These are phyloP conservation scores for Pichia gijzeniarum DNA, from an alignment of 805 yeast species.

Conservation along the genomic window DNA sequence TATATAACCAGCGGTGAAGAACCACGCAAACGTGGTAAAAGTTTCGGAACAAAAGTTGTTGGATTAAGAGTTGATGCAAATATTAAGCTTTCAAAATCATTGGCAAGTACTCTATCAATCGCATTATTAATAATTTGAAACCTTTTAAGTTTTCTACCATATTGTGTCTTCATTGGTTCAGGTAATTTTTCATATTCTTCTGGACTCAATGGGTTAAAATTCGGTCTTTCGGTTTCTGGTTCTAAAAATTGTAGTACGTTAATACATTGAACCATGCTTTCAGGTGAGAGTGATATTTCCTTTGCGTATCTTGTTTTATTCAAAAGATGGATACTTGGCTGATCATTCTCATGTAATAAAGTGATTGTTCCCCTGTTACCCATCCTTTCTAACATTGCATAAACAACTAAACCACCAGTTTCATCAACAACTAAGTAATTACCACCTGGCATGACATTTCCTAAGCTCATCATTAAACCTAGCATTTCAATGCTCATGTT, in stretches of 20 bases:
- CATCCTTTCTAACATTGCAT: slow-evolving; percentile 87
- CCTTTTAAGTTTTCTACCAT: slow-evolving; percentile 57
- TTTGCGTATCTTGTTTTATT: slow-evolving; percentile 60
- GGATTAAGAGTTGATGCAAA: slow-evolving; percentile 68
- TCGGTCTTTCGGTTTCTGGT: slow-evolving; percentile 55
- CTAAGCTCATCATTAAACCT: slow-evolving; percentile 70
- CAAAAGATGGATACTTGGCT: slow-evolving; percentile 70
- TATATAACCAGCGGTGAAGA: slow-evolving; percentile 83
- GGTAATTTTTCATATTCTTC: slow-evolving; percentile 52
- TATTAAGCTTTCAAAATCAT: slow-evolving; percentile 69
- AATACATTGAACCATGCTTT: slow-evolving; percentile 40
- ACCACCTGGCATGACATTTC: slow-evolving; percentile 85
- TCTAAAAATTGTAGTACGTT: slow-evolving; percentile 76
- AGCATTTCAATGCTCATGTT: slow-evolving; percentile 83
- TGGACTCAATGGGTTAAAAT: slow-evolving; percentile 38
- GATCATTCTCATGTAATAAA: slow-evolving; percentile 87
- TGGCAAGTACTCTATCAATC: slow-evolving; percentile 42
- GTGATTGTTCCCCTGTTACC: slow-evolving; percentile 65
- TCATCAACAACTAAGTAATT: slow-evolving; percentile 84
- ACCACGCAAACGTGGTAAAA: slow-evolving; percentile 67
- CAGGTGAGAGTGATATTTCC: slow-evolving; percentile 31
- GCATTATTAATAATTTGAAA: slow-evolving; percentile 44
- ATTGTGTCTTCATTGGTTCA: slow-evolving; percentile 56
- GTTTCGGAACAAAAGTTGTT: slow-evolving; percentile 52
- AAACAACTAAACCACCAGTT: slow-evolving; percentile 85